These are phyloP conservation scores for Orbilia brochopaga DNA, from an alignment of 2,329 filamentous ascomycete genomes.

Conservation along the genomic window DNA sequence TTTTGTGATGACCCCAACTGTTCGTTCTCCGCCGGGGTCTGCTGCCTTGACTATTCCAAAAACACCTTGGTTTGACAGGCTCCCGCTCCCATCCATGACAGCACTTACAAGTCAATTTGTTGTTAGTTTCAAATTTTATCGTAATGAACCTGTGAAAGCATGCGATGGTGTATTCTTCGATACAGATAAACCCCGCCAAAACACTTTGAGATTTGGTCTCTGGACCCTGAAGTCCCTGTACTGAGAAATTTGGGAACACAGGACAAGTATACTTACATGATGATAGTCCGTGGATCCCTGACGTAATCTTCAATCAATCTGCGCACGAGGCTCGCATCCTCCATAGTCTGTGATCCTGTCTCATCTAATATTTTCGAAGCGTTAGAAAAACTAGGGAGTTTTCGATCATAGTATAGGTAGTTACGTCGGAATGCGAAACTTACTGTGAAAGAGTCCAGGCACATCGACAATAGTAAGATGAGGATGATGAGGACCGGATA, in stretches of 20 bases:
- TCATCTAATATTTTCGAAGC: too few species aligned
- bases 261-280: constrained; percentile 49
- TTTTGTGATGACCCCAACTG: constrained; percentile 55
- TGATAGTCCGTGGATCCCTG: constrained; percentile 51
- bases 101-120: constrained; percentile 3
- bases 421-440: background rate
- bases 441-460: constrained; percentile 54
- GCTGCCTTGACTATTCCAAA: constrained; percentile 49
- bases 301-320: constrained; percentile 52
- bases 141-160: too few species aligned
- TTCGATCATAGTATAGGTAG: background rate
- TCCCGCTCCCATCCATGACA: constrained; percentile 27
- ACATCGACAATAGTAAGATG: constrained; percentile 54
- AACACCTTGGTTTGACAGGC: constrained; percentile 52
- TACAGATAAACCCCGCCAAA: too few species aligned
- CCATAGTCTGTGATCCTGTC: constrained; percentile 51
- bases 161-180: too few species aligned
- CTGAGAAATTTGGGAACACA: too few species aligned
- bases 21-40: constrained; percentile 51
- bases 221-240: too few species aligned
- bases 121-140: background rate
- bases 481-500: constrained; percentile 44
- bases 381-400: too few species aligned
- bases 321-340: constrained; percentile 50
- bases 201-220: too few species aligned